A percentile compares a stretch with the other conserved stretches of the same genome.
phyloP scores from a whole-genome alignment of 345 rosid genomes.

The Lenwebbia sp. region DNA sequence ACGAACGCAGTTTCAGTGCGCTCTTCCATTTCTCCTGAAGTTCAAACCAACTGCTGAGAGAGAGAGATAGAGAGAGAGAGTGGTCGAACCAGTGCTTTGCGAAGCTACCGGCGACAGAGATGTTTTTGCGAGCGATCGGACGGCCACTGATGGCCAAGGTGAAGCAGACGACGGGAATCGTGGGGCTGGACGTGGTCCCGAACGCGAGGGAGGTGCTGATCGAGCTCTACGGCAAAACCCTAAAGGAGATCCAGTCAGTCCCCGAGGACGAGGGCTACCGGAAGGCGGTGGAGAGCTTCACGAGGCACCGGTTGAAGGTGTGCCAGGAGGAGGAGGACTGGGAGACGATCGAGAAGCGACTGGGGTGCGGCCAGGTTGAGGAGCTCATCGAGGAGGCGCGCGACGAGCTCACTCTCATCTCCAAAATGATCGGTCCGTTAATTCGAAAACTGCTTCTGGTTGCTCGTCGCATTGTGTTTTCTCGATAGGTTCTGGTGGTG shows the following conservation, averaged over 20 bases:
- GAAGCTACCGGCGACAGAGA: conserved; percentile 7
- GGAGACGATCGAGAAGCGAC: conserved; percentile 77
- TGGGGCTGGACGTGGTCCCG: conserved; percentile 90
- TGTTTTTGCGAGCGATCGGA: conserved; percentile 69
- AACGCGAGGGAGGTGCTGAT: conserved; percentile 80
- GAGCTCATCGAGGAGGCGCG: conserved; percentile 94
- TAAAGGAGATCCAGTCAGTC: conserved; percentile 86
- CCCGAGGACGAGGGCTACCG: conserved; percentile 97
- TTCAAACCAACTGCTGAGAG: neutral
- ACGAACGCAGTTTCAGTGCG: neutral
- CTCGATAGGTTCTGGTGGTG: neutral
- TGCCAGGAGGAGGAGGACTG: conserved; percentile 81
- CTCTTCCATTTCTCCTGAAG: neutral
- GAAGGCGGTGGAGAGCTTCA: conserved; percentile 88
- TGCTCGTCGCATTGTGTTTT: neutral
- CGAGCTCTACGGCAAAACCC: conserved; percentile 75
- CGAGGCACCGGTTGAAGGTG: conserved; percentile 60
- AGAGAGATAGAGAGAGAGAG: neutral
- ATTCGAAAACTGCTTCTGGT: neutral
- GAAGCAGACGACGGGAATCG: conserved; percentile 94
- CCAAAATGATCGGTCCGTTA: conserved; percentile 80
- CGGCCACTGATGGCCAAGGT: conserved; percentile 90
- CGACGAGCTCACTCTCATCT: conserved; percentile 92
- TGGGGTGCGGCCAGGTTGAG: conserved; percentile 97
- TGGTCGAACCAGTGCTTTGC: neutral